A percentile compares a stretch with the other conserved stretches of the same genome.
Evolutionary conservation across 352 stramenopile species (phyloP).

Genomic region (Phytophthora constricta): DNA sequence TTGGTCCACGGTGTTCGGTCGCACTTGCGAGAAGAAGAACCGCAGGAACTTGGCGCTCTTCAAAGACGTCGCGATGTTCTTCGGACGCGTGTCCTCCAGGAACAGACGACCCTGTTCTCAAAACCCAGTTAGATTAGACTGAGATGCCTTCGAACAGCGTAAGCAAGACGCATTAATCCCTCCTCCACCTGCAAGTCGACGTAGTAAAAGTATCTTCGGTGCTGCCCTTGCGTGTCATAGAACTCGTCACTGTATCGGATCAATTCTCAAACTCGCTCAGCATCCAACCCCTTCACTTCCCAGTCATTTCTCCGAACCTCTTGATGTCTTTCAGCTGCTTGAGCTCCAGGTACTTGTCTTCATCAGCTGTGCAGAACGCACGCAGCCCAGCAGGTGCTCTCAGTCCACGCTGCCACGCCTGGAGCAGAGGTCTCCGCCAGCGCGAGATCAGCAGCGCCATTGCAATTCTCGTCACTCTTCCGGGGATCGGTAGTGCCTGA

Average conservation of each 20-base stretch:
- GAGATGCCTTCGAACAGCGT: background rate
- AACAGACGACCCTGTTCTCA: constrained; percentile 67
- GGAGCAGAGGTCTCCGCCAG: constrained; percentile 16
- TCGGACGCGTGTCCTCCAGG: constrained; percentile 79
- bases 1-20: constrained; percentile 36
- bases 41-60: constrained; percentile 85
- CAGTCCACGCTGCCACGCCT: constrained; percentile 3
- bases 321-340: constrained; percentile 85
- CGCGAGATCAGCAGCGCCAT: background rate
- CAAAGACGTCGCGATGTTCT: constrained; percentile 86
- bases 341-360: constrained; percentile 81
- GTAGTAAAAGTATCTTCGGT: constrained; percentile 86
- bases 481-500: background rate
- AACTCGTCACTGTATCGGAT: constrained; percentile 60
- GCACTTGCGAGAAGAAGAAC: constrained; percentile 84
- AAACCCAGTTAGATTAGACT: background rate
- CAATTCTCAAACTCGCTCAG: background rate
- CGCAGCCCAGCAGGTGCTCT: constrained; percentile 3
- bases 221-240: constrained; percentile 68
- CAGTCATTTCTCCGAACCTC: constrained; percentile 38
- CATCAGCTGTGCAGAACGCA: constrained; percentile 39
- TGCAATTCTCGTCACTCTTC: constrained; percentile 1
- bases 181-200: constrained; percentile 72
- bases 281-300: background rate
- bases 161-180: no score